phyloP scores from a whole-genome alignment of 768 basidiomycete species.

The Dendrothele bispora region DNA sequence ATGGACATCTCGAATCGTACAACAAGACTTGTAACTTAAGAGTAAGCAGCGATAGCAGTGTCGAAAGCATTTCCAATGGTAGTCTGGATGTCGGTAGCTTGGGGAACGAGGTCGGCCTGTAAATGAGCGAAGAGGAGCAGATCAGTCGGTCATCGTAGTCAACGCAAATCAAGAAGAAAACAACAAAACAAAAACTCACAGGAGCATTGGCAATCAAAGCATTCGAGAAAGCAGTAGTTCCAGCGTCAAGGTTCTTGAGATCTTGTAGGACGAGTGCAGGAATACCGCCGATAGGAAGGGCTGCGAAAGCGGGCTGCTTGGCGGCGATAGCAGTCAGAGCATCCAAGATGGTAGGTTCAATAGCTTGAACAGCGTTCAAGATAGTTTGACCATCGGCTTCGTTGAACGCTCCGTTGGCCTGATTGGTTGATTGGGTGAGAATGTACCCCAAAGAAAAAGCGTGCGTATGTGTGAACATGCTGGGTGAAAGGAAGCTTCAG shows the following conservation, averaged over 20 bases:
- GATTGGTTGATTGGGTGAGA: background rate
- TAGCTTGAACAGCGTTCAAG: constrained; percentile 17
- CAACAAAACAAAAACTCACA: constrained; percentile 12
- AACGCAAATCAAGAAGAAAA: background rate
- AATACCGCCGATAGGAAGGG: constrained; percentile 27
- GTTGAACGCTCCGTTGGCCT: constrained; percentile 23
- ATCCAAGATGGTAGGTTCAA: constrained; percentile 26
- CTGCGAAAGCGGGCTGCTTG: constrained; percentile 26
- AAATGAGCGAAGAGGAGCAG: background rate
- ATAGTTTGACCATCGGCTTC: constrained; percentile 26
- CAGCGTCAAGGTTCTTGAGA: constrained; percentile 20
- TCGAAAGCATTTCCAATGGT: constrained; percentile 23
- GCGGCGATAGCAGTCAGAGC: constrained; percentile 19
- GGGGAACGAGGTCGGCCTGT: constrained; percentile 21
- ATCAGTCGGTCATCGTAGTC: background rate
- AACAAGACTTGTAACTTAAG: no score
- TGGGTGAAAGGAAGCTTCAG: background rate
- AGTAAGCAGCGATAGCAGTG: constrained; percentile 25
- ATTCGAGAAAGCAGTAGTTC: constrained; percentile 18
- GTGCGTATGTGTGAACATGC: background rate
- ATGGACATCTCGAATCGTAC: no score
- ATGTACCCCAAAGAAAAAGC: background rate
- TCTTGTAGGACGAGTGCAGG: constrained; percentile 29
- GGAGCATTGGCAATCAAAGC: constrained; percentile 27
- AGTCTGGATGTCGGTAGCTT: constrained; percentile 14